Conservation (phyloP, 345 rosid genomes). For the Salix exigua region DNA sequence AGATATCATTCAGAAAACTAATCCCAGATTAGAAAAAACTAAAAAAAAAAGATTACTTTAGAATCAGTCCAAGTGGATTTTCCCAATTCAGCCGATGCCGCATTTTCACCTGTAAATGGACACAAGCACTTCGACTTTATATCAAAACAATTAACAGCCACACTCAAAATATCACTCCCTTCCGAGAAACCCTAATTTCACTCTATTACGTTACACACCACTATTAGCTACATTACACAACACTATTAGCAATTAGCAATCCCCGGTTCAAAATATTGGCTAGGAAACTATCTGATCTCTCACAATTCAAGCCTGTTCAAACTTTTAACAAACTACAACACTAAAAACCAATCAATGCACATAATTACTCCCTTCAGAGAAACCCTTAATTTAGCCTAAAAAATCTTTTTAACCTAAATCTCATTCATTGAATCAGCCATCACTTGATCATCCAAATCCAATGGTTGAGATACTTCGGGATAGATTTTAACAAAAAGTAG, state of each 20-base stretch:
- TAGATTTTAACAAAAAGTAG: neutral
- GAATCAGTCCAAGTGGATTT: slow-evolving; percentile 55
- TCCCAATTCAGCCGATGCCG: slow-evolving; percentile 52
- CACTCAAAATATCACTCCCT: neutral
- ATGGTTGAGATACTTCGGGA: neutral
- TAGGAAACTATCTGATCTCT: neutral
- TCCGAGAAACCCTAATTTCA: neutral
- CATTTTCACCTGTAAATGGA: slow-evolving; percentile 46
- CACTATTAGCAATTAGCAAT: neutral
- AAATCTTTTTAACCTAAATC: neutral
- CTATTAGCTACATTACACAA: neutral
- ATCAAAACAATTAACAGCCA: neutral
- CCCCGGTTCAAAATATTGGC: neutral
- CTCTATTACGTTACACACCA: neutral
- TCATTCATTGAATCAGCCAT: neutral
- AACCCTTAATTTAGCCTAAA: neutral
- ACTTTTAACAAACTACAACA: neutral
- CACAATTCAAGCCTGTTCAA: neutral
- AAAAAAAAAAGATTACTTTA: slow-evolving; percentile 25
- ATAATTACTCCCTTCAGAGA: neutral
- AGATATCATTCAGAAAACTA: neutral
- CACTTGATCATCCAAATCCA: neutral
- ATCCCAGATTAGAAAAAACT: neutral
- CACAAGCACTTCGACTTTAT: neutral
- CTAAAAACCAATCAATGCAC: neutral